A percentile compares a stretch with the other conserved stretches of the same genome.
These are phyloP conservation scores for Aureobasidium sp. DNA, from an alignment of 2,329 filamentous ascomycete genomes.

Conservation along the genomic window DNA sequence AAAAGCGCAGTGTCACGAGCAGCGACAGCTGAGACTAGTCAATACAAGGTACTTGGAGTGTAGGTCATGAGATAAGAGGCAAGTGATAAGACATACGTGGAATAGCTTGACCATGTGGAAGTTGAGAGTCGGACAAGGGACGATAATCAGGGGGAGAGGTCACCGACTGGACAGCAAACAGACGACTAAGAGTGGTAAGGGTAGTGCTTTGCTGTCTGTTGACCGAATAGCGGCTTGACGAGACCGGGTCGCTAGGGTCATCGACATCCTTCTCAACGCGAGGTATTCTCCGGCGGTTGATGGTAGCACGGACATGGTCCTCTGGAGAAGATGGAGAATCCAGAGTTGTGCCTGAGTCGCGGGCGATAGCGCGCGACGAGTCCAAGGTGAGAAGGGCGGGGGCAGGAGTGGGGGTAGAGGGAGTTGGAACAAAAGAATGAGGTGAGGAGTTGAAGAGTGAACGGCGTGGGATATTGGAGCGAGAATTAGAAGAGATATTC, in stretches of 20 bases:
- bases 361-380: constrained; percentile 1
- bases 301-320: constrained; percentile 21
- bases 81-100: constrained; percentile 18
- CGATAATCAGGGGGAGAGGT: constrained; percentile 33
- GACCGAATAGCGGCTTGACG: constrained; percentile 3
- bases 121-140: constrained; percentile 10
- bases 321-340: constrained; percentile 15
- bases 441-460: constrained; percentile 12
- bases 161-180: constrained; percentile 37
- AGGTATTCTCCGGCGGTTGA: constrained; percentile 30
- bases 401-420: constrained; percentile 12
- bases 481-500: neutral
- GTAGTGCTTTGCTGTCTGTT: constrained; percentile 35
- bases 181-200: constrained; percentile 37
- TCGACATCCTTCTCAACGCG: constrained; percentile 43
- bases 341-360: constrained; percentile 9
- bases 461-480: constrained; percentile 1
- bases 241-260: constrained; percentile 37
- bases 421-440: constrained; percentile 1
- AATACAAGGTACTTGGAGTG: neutral
- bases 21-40: neutral
- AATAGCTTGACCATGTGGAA: constrained; percentile 18
- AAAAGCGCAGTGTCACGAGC: constrained; percentile 28
- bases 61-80: neutral
- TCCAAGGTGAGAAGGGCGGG: constrained; percentile 9